Percentiles rank a stretch among this genome's conserved stretches.
These are phyloP conservation scores for Tricholoma hemisulphureum DNA, from an alignment of 768 basidiomycete species.

Conservation along the genomic window DNA sequence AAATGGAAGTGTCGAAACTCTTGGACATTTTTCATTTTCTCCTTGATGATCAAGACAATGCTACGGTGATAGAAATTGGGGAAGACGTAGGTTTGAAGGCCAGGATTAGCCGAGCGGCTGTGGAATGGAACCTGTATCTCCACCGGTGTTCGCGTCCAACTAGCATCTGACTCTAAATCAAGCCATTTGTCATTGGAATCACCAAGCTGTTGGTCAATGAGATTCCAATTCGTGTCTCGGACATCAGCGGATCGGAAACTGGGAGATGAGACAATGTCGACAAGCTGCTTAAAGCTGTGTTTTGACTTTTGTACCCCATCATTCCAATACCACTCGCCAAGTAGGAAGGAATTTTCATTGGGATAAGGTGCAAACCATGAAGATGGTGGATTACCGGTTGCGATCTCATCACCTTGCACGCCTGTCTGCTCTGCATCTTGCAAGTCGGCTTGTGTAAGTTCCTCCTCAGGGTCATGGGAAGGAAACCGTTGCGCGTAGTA, in stretches of 20 bases:
- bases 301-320: slow-evolving; percentile 1
- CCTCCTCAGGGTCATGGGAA: no score
- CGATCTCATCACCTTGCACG: background rate
- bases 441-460: no score
- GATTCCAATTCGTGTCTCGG: background rate
- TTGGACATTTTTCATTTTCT: background rate
- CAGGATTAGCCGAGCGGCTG: slow-evolving; percentile 11
- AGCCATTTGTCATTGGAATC: background rate
- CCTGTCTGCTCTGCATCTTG: no score
- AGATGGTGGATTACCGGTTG: no score
- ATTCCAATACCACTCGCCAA: slow-evolving; percentile 10
- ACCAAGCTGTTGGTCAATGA: background rate
- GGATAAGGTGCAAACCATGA: slow-evolving; percentile 1
- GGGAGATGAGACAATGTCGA: background rate
- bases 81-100: background rate
- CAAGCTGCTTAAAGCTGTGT: background rate
- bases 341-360: slow-evolving; percentile 1
- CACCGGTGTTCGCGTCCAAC: background rate
- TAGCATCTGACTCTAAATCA: background rate
- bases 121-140: slow-evolving; percentile 2
- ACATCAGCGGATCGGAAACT: background rate
- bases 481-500: no score
- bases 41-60: slow-evolving; percentile 8
- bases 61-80: slow-evolving; percentile 19
- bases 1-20: background rate